Evolutionary conservation across 1,139 yeast species (phyloP), one percentile per base, ranked within the genome.

Genomic region (Sugiyamaella japonica): DNA sequence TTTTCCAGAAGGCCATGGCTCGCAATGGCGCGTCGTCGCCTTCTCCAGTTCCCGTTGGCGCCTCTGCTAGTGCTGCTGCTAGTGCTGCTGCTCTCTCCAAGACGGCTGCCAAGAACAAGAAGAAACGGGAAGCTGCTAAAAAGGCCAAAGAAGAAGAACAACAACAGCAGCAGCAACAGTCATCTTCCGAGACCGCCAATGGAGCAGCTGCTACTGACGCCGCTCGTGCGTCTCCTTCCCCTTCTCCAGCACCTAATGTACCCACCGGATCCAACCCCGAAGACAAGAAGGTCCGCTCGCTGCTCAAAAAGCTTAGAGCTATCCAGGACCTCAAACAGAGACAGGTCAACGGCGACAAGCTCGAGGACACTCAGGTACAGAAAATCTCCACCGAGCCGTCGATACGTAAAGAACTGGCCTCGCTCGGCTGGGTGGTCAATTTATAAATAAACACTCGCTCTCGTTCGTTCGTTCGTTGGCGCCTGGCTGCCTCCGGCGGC

Each of bases 241-340:
- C 65, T 10, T 63, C 68, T 7, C 60, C 66, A 10, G 51, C 61
- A 1, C 20, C 25, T 10, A 25, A 37, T 20, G 54, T 64, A 15
- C 60, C 64, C 9, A 48, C 65, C 17, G 62, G 63, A 3, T 61
- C 59, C 29, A 60, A 66, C 9, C 73, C 85, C 25, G 97, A 91
- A 72, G 98, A 93, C 64, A 93, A 91, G 78, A 90, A 90, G 73
- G 85, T 89, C 61, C 82, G 99, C 69, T 85, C 95, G 25, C 79
- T 93, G 68, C 79, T 91, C 71, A 93, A 93, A 76, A 95, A 95
- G 73, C 79, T 93, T 62, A 82, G 98, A 67, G 98, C 99, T 12
- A 93, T 93, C 63, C 96, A 91, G 70, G 84, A 84, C 51, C 80
- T 95, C 66, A 91, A 91, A 72, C 82, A 82, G 78, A 87, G 91